Conservation (phyloP, 306 rosid genomes). For the Lotus japonicus region DNA sequence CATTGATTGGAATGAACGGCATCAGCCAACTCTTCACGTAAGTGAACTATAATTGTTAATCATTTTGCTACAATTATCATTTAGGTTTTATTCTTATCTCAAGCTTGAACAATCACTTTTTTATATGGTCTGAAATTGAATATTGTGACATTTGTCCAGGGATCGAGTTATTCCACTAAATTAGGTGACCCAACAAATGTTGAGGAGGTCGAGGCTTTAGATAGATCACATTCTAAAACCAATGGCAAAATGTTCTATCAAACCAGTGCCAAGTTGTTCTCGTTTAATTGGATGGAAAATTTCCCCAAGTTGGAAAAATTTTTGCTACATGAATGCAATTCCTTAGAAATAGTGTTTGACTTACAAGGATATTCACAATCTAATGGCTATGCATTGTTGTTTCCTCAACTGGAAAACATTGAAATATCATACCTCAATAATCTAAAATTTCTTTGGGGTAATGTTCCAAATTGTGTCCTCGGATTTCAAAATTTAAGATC, state of each 20-base stretch:
- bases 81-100: not conserved
- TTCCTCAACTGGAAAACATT: not conserved
- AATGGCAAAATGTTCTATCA: not conserved
- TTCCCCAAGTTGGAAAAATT: not conserved
- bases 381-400: not conserved
- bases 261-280: not conserved
- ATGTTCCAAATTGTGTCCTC: not conserved
- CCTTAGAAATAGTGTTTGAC: not conserved
- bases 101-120: too few relatives aligned
- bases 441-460: not conserved
- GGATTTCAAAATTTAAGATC: conserved; percentile 2
- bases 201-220: not conserved
- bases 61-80: not conserved
- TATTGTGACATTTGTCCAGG: not conserved
- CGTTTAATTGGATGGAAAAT: not conserved
- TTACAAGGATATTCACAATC: not conserved
- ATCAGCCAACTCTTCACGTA: not conserved
- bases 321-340: not conserved
- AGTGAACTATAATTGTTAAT: not conserved
- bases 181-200: not conserved
- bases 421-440: not conserved
- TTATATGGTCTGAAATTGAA: too few relatives aligned
- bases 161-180: not conserved
- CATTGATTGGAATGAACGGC: not conserved
- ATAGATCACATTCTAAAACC: not conserved